phyloP scores from a whole-genome alignment of 1,284 basidiomycete species.

The Melampsora americana region DNA sequence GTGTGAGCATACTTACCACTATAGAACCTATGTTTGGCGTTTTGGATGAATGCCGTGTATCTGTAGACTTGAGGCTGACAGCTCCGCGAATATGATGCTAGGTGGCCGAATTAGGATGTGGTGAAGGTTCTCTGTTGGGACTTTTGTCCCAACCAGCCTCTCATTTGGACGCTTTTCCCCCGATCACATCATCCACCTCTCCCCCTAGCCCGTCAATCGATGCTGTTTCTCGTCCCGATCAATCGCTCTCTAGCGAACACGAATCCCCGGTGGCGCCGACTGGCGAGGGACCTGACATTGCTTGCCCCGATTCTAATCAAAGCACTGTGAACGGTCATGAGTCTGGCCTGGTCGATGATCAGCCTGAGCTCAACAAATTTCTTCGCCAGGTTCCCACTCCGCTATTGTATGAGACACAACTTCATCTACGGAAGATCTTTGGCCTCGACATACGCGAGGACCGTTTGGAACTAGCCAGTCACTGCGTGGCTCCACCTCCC shows the following conservation, averaged over 20 bases:
- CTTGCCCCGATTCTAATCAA: not conserved
- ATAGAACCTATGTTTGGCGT: not conserved
- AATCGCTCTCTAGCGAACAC: not conserved
- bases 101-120: slow-evolving; percentile 36
- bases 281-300: not conserved
- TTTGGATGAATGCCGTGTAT: not conserved
- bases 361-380: not conserved
- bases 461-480: not conserved
- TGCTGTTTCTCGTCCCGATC: not conserved
- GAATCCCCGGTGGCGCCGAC: not conserved
- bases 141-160: slow-evolving; percentile 15
- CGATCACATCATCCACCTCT: not conserved
- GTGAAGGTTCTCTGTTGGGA: slow-evolving; percentile 27
- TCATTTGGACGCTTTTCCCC: slow-evolving; percentile 16
- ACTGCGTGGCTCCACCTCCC: not conserved
- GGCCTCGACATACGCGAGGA: slow-evolving; percentile 23
- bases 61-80: not conserved
- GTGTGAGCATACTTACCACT: slow-evolving; percentile 4
- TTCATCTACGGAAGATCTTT: slow-evolving; percentile 19
- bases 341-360: not conserved
- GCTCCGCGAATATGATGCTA: not conserved
- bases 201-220: not conserved
- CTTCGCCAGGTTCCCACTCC: not conserved
- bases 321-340: not conserved
- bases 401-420: slow-evolving; percentile 14